Percentiles rank a stretch among this genome's conserved stretches.
Evolutionary conservation across 257 asterid genomes (phyloP).

Genomic region (Asclepias syriaca): DNA sequence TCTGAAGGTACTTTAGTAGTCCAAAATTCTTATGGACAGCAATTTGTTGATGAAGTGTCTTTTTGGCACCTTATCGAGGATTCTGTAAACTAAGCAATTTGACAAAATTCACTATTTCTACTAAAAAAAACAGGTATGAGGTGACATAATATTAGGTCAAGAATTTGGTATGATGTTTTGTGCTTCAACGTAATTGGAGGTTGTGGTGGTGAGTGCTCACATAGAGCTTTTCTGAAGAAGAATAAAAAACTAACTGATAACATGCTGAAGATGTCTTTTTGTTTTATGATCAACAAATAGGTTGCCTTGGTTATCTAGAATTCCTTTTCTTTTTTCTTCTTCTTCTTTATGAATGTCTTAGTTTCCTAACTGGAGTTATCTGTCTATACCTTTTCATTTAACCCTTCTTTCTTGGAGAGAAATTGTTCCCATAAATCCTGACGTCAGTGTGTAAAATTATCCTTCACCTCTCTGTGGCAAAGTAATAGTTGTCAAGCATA

Average conservation of each 20-base stretch:
- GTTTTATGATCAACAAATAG: not conserved
- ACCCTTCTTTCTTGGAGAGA: not conserved
- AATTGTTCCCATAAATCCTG: not conserved
- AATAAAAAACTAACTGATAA: not conserved
- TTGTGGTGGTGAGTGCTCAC: not conserved
- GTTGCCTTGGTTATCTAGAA: not conserved
- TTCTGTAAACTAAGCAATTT: not conserved
- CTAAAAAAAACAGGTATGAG: not conserved
- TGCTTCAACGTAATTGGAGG: not conserved
- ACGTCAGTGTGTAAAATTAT: not conserved
- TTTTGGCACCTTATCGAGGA: not conserved
- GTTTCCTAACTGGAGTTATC: not conserved
- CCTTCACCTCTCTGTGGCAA: not conserved
- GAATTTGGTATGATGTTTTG: not conserved
- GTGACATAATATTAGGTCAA: not conserved
- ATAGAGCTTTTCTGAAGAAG: not conserved
- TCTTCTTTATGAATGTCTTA: not conserved
- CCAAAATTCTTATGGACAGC: not conserved
- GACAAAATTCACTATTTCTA: not conserved
- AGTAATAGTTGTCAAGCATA: not conserved
- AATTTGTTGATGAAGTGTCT: not conserved
- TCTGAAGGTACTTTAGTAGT: not conserved
- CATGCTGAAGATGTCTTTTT: not conserved
- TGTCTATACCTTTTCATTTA: not conserved
- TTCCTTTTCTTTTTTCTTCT: not conserved